These are phyloP conservation scores for Microthlaspi erraticum DNA, from an alignment of 345 rosid species.

Conservation along the genomic window DNA sequence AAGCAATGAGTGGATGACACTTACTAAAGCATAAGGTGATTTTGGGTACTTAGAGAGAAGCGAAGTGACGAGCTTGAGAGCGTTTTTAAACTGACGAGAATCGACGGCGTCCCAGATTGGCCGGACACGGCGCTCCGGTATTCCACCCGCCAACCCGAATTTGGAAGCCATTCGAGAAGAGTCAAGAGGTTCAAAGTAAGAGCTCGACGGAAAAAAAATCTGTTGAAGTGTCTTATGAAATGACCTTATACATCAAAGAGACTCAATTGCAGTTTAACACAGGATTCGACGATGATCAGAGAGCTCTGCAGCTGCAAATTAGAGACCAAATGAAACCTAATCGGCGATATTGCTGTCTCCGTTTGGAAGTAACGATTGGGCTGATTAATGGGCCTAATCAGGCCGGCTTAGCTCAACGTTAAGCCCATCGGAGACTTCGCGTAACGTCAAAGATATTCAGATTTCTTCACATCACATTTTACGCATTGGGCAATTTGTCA, in stretches of 20 bases:
- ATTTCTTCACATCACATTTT: constrained; percentile 28
- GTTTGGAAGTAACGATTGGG: not conserved
- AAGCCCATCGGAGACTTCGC: constrained; percentile 24
- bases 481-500: constrained; percentile 33
- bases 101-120: constrained; percentile 98
- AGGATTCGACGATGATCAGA: constrained; percentile 21
- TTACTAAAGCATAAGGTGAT: constrained; percentile 90
- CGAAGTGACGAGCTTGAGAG: constrained; percentile 76
- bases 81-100: constrained; percentile 94
- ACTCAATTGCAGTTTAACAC: constrained; percentile 13
- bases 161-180: constrained; percentile 73
- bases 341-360: constrained; percentile 12
- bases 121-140: constrained; percentile 98
- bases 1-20: constrained; percentile 23
- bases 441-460: constrained; percentile 15
- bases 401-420: not conserved
- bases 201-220: not conserved
- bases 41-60: constrained; percentile 83
- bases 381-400: constrained; percentile 32
- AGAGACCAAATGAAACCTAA: constrained; percentile 50
- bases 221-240: constrained; percentile 18
- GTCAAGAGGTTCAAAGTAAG: not conserved
- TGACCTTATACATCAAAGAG: constrained; percentile 29
- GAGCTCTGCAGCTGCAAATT: constrained; percentile 22
- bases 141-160: constrained; percentile 90